These are phyloP conservation scores for Kluyveromyces marxianus DNA, from an alignment of 1,139 yeast genomes.

Conservation along the genomic window DNA sequence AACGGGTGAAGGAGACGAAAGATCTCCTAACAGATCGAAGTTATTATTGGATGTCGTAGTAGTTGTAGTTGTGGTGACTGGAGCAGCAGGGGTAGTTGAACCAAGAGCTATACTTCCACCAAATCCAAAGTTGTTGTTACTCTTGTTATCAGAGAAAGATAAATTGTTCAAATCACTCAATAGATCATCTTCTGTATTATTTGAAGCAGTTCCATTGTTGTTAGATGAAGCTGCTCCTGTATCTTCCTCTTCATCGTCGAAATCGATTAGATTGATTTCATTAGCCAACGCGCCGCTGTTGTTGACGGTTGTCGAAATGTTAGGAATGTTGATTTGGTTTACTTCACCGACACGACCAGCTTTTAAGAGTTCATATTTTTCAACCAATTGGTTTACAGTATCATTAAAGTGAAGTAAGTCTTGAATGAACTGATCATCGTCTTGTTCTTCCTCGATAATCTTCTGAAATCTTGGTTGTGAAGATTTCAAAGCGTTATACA, in stretches of 20 bases:
- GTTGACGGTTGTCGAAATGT: conserved; percentile 15
- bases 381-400: conserved; percentile 59
- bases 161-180: conserved; percentile 61
- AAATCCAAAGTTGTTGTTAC: conserved; percentile 28
- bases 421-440: conserved; percentile 58
- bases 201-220: conserved; percentile 20
- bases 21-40: conserved; percentile 40
- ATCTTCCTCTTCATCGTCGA: conserved; percentile 55
- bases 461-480: conserved; percentile 84
- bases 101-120: conserved; percentile 39
- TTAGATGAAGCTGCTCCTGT: conserved; percentile 29
- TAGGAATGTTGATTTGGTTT: conserved; percentile 41
- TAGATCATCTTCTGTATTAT: conserved; percentile 47
- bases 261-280: conserved; percentile 65
- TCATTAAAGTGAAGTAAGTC: conserved; percentile 69
- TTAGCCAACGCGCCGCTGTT: conserved; percentile 35
- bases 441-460: conserved; percentile 70
- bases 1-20: conserved; percentile 39
- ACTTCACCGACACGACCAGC: conserved; percentile 61
- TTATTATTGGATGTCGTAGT: conserved; percentile 8
- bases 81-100: conserved; percentile 26
- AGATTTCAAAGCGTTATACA: conserved; percentile 70
- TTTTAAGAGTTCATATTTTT: conserved; percentile 60
- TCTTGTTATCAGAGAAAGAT: conserved; percentile 35
- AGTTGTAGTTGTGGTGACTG: conserved; percentile 11